Evolutionary conservation across 2,329 filamentous ascomycete genomes (phyloP).

Genomic region (Daldinia sp.): DNA sequence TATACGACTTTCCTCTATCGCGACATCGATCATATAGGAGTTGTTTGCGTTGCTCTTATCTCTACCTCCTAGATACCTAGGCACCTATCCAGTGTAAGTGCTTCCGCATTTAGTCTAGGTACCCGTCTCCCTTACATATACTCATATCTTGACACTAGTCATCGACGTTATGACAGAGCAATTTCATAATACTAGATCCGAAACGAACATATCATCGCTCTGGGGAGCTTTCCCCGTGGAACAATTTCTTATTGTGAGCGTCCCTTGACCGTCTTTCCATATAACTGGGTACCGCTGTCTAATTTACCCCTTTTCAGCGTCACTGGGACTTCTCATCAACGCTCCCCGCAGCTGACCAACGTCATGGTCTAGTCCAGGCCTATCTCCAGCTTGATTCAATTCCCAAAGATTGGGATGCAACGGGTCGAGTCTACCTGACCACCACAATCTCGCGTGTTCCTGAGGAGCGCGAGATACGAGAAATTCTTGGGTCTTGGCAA

Average conservation of each 20-base stretch:
- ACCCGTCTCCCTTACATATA: not conserved
- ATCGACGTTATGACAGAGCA: not conserved
- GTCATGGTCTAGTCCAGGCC: not conserved
- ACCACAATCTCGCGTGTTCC: not conserved
- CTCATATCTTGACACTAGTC: not conserved
- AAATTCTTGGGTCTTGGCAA: not conserved
- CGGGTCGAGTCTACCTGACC: not conserved
- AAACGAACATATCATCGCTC: not conserved
- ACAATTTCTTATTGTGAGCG: constrained; percentile 15
- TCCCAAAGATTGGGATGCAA: not conserved
- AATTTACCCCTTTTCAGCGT: not conserved
- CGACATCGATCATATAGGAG: not conserved
- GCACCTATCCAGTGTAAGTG: too few relatives aligned
- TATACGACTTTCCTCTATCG: not conserved
- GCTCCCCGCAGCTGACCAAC: not conserved
- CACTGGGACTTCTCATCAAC: constrained; percentile 2
- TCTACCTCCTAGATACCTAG: too few relatives aligned
- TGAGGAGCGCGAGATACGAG: not conserved
- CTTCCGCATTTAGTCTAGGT: not conserved
- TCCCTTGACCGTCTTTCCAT: not conserved
- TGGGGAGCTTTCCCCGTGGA: constrained; percentile 14
- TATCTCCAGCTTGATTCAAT: not conserved
- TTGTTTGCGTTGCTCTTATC: not conserved
- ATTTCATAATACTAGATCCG: not conserved
- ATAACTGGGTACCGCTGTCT: not conserved